Evolutionary conservation across 768 basidiomycete genomes (phyloP), one percentile per base, ranked within the genome.

Genomic region (Tylopilus balloui): DNA sequence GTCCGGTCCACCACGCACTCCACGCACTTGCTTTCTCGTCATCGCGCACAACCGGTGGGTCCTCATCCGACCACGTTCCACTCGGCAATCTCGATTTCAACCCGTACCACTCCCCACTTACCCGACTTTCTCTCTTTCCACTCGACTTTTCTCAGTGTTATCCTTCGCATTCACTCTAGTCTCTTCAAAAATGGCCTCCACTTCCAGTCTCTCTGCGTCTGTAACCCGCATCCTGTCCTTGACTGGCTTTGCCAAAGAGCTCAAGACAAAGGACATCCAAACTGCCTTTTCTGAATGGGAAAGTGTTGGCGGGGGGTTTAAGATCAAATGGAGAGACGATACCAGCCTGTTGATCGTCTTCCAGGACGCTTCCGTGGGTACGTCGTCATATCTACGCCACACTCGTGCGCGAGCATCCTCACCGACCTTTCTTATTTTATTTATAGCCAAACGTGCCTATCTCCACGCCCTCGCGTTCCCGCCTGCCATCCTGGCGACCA

Each of bases 311-410:
- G 96, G 95, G 24, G 96, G 96, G 20, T 96, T 95, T 76, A 92
- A 94, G 78, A 94, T 99, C 67, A 99, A 99, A 68, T 99, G 96
- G 96, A 80, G 83, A 60, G 94, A 99, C 69, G 96, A 99, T 70
- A 92, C 91, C 31, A 94, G 89, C 64, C 87, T 95, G 34, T 73
- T 94, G 59, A 87, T 96, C 58, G 96, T 99, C 47, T 99, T 99
- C 66, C 79, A 81, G 55, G 96, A 98, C 71, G 83, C 96, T 48
- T 74, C 78, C 41, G 77, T 87, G 37, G 95, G 96, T 97, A 64
- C 76, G 94, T 78, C 42, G 36, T 50, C 45, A 40, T 54, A 36
- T 15, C 6, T 27, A n/a, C 41, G n/a, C 21, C 38, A 27, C 42
- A 4, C 27, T 51, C 51, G 31, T 45, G 37, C 29, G 13, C 37